These are phyloP conservation scores for Plasmodium cynomolgi DNA, from an alignment of 169 alveolate species.

Conservation along the genomic window DNA sequence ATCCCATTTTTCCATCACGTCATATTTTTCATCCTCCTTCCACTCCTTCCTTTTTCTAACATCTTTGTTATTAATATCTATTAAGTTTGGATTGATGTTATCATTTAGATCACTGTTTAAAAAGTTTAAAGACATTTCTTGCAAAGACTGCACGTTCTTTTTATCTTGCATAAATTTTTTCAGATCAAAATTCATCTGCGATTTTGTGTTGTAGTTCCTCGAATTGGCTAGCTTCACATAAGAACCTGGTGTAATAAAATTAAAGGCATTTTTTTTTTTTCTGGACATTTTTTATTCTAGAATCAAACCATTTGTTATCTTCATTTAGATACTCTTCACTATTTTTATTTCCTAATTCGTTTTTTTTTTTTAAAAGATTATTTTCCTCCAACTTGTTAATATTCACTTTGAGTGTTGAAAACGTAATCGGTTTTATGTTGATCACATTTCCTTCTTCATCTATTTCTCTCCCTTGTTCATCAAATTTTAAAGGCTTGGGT, in stretches of 20 bases:
- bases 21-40: constrained; percentile 37
- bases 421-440: constrained; percentile 80
- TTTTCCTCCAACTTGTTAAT: constrained; percentile 79
- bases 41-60: constrained; percentile 21
- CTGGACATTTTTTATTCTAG: constrained; percentile 52
- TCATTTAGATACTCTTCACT: constrained; percentile 23
- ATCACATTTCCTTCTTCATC: constrained; percentile 86
- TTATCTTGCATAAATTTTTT: constrained; percentile 55
- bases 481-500: constrained; percentile 78
- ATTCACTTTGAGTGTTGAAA: constrained; percentile 82
- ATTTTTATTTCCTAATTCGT: constrained; percentile 9
- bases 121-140: constrained; percentile 60
- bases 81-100: constrained; percentile 46
- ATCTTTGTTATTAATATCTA: constrained; percentile 20
- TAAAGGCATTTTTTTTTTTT: constrained; percentile 55
- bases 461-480: constrained; percentile 82
- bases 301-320: constrained; percentile 49
- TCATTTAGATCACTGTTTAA: constrained; percentile 19
- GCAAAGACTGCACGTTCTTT: constrained; percentile 61
- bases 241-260: constrained; percentile 72
- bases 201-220: constrained; percentile 3
- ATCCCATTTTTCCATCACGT: constrained; percentile 69
- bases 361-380: constrained; percentile 76
- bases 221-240: constrained; percentile 11
- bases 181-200: constrained; percentile 38